Conservation (phyloP, 2,329 filamentous ascomycete genomes). For the Aspergillus sp. region DNA sequence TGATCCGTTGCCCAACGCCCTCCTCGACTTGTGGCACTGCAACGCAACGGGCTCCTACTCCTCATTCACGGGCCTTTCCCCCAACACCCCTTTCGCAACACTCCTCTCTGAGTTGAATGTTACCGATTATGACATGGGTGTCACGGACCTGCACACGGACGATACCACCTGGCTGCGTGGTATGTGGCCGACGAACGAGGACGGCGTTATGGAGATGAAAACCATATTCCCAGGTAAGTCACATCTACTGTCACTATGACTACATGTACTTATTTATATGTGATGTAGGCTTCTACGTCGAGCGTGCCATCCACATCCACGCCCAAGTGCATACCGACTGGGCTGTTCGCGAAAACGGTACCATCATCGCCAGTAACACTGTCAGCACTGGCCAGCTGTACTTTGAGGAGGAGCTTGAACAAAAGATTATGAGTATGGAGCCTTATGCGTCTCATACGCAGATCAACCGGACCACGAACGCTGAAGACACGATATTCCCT, state of each 20-base stretch:
- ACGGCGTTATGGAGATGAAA: conserved; percentile 51
- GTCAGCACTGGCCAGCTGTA: conserved; percentile 38
- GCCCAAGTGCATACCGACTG: conserved; percentile 44
- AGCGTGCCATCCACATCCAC: conserved; percentile 51
- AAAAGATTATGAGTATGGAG: conserved; percentile 37
- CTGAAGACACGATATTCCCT: conserved; percentile 13
- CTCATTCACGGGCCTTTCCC: conserved; percentile 25
- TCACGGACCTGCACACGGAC: conserved; percentile 25
- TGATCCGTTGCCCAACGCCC: conserved; percentile 35
- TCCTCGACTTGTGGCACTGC: conserved; percentile 49
- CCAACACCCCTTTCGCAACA: conserved; percentile 31
- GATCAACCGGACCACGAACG: conserved; percentile 41
- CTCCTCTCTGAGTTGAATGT: conserved; percentile 33
- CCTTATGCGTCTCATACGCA: conserved; percentile 37
- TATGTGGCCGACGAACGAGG: conserved; percentile 46
- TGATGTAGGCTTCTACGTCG: conserved; percentile 41
- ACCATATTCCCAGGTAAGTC: conserved; percentile 43
- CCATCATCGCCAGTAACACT: conserved; percentile 28
- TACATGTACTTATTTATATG: neutral
- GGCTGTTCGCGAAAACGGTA: conserved; percentile 28
- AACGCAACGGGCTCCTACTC: conserved; percentile 47
- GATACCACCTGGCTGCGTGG: conserved; percentile 49
- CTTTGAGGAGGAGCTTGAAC: conserved; percentile 30
- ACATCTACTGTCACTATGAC: neutral
- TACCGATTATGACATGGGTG: conserved; percentile 25